Base-by-base conservation (phyloP, 352 stramenopile species). In the Phytophthora hybrid region DNA sequence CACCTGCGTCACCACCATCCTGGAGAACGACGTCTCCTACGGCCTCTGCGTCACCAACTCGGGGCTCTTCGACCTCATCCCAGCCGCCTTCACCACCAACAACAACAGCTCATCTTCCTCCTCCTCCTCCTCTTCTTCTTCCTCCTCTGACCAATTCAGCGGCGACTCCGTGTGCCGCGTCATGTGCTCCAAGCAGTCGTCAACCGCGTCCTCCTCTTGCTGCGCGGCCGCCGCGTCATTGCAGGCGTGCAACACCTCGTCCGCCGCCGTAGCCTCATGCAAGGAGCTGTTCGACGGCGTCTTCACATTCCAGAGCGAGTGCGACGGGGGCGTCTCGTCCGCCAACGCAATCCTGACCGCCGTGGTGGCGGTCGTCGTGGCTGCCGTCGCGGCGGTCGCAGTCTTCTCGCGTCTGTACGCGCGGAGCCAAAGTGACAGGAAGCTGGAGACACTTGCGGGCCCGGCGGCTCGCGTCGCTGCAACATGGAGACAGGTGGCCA, bases 1-100 rank as follows among this genome's bases (percentile, higher is more conserved):
- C 1, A 57, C 65, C 6, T 88, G 81, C 39, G 71, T 84, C 23
- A 59, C 62, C 44, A 76, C 70, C 34, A 72, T 90, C 6, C 16
- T 87, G 46, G 14, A 61, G 37, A 71, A 76, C 37, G 83, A 93
- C 52, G 19, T 80, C 8, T 54, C 59, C 16, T 93, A 93, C 57
- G 82, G 77, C 4, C 59, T 79, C 21, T 93, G 85, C 64, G 59
- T 91, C 56, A 91, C 88, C 69, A 90, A 90, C 71, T 81, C 83
- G 29, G 83, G 83, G 21, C 72, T 93, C 39, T 90, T 93, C 62
- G 78, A 80, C 59, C 21, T 77, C 3, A 0, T 80, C 2, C 69
- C 73, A 9, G 8, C 10, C 14, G 47, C 66, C 6, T 73, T 84
- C 52, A 29, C 41, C 16, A 14, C 53, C n/a, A 6, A 7, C 7